phyloP scores from a whole-genome alignment of 805 yeast genomes.

The Spathaspora sp. region DNA sequence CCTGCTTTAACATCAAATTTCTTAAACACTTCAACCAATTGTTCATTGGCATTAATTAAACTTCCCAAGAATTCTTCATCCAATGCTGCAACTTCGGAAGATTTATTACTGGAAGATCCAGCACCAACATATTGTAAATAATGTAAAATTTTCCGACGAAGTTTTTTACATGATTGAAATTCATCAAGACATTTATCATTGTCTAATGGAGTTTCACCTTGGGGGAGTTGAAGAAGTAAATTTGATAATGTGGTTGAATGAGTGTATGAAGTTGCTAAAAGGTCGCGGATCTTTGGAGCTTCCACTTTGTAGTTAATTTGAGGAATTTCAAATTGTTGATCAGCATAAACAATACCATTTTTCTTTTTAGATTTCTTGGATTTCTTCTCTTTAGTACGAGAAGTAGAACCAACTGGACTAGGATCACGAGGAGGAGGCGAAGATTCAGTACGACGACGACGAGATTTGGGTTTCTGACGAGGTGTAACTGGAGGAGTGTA shows the following conservation, averaged over 20 bases:
- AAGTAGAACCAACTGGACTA: background rate
- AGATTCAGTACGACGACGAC: no score
- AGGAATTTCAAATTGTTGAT: conserved; percentile 59
- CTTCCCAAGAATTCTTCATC: conserved; percentile 87
- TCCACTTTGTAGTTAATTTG: conserved; percentile 66
- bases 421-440: background rate
- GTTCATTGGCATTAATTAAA: conserved; percentile 85
- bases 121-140: conserved; percentile 78
- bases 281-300: conserved; percentile 62
- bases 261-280: conserved; percentile 73
- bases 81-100: conserved; percentile 23
- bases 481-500: background rate
- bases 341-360: conserved; percentile 28
- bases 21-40: conserved; percentile 70
- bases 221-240: conserved; percentile 28
- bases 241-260: conserved; percentile 70
- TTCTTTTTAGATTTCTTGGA: conserved; percentile 13
- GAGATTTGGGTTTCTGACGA: background rate
- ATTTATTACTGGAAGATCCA: conserved; percentile 30
- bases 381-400: background rate
- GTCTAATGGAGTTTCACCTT: conserved; percentile 59
- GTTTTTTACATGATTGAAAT: conserved; percentile 70
- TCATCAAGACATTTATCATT: conserved; percentile 56
- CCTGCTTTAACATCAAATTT: conserved; percentile 58
- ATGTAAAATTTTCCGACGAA: conserved; percentile 74